Base-by-base conservation (phyloP, 495 filamentous ascomycete genomes). In the Neurospora sp. region DNA sequence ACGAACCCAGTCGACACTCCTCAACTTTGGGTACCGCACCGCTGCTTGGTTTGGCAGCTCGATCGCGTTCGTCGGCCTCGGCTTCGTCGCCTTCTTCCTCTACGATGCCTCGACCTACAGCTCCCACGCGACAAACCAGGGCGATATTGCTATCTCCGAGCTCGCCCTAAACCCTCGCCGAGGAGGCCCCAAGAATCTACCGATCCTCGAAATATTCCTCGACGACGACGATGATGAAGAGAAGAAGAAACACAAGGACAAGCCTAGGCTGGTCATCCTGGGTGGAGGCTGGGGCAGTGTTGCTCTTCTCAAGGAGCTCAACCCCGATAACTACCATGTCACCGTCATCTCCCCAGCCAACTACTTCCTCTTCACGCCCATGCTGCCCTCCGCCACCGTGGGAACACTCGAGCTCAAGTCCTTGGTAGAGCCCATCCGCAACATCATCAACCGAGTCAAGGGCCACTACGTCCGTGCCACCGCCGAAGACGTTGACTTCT, bases 341-440 rank as follows among this genome's bases (percentile, higher is more conserved):
- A 97, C 94, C 14, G 93, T 98, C 42, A 90, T 99, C 59, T 96
- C 93, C 1, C 94, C 96, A 1, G 91, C 90, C 39, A 98, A 98
- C 75, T 96, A 98, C 82, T 99, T 99, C 83, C 81, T 98, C 44
- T 99, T 98, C 80, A 98, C 96, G 2, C 96, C 96, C 3, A 97
- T 99, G 93, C 85, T 99, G 27, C 96, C 96, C 2, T 95, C 92
- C 27, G 96, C 95, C 8, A 99, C 96, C 0, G 96, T 99, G 37
- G 96, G 96, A 1, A 99, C 96, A 0, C 82, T 99, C 72, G 96
- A 97, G 75, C 85, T 98, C 76, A 86, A 94, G 75, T 96, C 93
- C 35, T 82, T 99, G 74, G 92, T 97, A 22, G 96, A 99, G 82
- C 96, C 96, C 2, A 92, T 99, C 69, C 86, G 96, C 65, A 87